Evolutionary conservation across 306 rosid species (phyloP).

Genomic region (Sindora glabra): DNA sequence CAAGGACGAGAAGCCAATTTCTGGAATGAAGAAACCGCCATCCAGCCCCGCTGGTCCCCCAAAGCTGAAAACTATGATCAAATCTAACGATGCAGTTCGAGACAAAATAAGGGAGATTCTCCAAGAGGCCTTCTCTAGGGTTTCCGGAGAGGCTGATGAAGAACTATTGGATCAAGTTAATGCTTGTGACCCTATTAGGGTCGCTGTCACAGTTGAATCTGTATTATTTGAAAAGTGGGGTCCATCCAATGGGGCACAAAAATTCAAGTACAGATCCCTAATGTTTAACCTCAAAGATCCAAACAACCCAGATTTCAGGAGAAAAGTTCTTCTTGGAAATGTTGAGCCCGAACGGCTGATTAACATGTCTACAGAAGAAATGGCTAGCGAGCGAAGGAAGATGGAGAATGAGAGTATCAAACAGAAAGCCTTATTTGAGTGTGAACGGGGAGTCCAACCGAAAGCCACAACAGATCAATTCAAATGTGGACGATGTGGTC

Average conservation of each 20-base stretch:
- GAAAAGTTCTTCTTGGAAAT: slow-evolving; percentile 84
- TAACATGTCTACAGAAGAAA: slow-evolving; percentile 70
- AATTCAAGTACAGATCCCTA: slow-evolving; percentile 82
- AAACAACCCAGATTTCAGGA: slow-evolving; percentile 89
- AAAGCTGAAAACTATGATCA: slow-evolving; percentile 64
- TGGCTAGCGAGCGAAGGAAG: slow-evolving; percentile 92
- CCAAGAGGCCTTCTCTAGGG: slow-evolving; percentile 69
- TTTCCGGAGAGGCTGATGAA: slow-evolving; percentile 61
- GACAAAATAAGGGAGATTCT: slow-evolving; percentile 81
- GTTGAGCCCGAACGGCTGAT: slow-evolving; percentile 53
- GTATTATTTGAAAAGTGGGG: slow-evolving; percentile 86
- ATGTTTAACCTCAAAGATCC: slow-evolving; percentile 86
- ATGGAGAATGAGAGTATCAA: slow-evolving; percentile 56
- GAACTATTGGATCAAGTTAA: slow-evolving; percentile 39
- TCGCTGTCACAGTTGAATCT: slow-evolving; percentile 84
- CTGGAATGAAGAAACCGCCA: slow-evolving; percentile 36
- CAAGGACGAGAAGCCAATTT: slow-evolving; percentile 44
- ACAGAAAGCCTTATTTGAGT: slow-evolving; percentile 75
- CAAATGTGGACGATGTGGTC: slow-evolving; percentile 84
- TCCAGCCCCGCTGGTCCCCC: slow-evolving; percentile 41
- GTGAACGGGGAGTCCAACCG: slow-evolving; percentile 62
- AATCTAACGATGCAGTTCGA: slow-evolving; percentile 53
- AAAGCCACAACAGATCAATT: slow-evolving; percentile 93
- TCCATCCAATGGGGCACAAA: slow-evolving; percentile 76
- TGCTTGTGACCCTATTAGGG: slow-evolving; percentile 74